Conservation (phyloP, 352 stramenopile genomes). For the Pythium aquatile region DNA sequence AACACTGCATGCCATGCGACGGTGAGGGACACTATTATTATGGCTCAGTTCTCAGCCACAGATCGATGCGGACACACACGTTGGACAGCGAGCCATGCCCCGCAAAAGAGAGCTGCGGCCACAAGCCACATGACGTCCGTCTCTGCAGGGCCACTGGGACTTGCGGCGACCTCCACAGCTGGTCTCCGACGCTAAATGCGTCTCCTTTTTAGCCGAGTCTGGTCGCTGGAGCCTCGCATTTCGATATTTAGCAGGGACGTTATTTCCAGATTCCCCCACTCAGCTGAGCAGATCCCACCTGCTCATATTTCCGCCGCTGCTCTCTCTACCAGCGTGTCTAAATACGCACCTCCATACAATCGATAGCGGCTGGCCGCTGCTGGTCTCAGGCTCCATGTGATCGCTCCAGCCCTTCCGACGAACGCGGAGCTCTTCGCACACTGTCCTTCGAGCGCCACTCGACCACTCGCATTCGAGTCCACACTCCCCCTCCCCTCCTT, state of each 20-base stretch:
- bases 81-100: too few relatives aligned
- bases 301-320: not conserved
- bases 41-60: too few relatives aligned
- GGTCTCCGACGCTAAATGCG: not conserved
- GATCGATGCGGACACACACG: too few relatives aligned
- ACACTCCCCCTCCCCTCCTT: not conserved
- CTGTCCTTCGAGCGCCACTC: not conserved
- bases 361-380: not conserved
- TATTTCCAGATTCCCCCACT: not conserved
- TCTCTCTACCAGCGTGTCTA: conserved; percentile 5
- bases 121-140: conserved; percentile 2
- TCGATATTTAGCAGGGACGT: too few relatives aligned
- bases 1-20: too few relatives aligned
- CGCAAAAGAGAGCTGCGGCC: not conserved
- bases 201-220: too few relatives aligned
- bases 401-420: not conserved
- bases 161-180: not conserved
- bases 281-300: not conserved
- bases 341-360: not conserved
- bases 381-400: not conserved
- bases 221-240: too few relatives aligned
- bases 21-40: too few relatives aligned
- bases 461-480: not conserved
- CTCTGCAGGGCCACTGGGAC: not conserved
- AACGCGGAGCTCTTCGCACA: too few relatives aligned